Evolutionary conservation across 1,284 basidiomycete genomes (phyloP).

Genomic region (Leccinum ponderosum): DNA sequence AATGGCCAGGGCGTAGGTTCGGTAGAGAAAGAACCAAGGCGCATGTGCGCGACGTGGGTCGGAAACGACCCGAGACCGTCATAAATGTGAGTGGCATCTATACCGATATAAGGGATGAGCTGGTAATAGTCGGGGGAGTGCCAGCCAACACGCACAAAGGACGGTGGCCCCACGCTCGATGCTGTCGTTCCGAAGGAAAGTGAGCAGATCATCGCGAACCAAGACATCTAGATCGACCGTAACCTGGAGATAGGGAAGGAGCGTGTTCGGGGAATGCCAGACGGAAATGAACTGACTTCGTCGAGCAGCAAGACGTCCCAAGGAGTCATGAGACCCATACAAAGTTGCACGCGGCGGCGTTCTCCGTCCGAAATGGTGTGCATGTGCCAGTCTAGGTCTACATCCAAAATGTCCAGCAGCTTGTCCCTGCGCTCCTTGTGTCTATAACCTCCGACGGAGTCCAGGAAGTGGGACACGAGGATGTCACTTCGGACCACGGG

Average conservation of each 20-base stretch:
- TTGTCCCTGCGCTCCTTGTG: constrained; percentile 87
- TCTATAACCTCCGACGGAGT: constrained; percentile 94
- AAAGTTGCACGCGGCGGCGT: constrained; percentile 90
- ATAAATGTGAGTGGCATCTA: constrained; percentile 95
- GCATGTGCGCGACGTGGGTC: constrained; percentile 89
- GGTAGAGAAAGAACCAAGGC: constrained; percentile 72
- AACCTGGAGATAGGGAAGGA: constrained; percentile 51
- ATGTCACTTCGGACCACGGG: constrained; percentile 95
- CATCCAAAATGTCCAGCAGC: constrained; percentile 89
- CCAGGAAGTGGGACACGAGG: constrained; percentile 85
- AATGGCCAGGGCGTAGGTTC: constrained; percentile 69
- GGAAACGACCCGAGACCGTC: constrained; percentile 88
- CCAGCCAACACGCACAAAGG: constrained; percentile 62
- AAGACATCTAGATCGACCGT: constrained; percentile 99
- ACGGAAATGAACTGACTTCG: constrained; percentile 56
- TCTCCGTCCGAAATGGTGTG: constrained; percentile 96
- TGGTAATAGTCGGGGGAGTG: not conserved
- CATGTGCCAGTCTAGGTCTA: constrained; percentile 94
- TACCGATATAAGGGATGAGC: constrained; percentile 6
- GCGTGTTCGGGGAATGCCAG: constrained; percentile 5
- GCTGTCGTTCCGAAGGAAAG: constrained; percentile 86
- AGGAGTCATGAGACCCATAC: constrained; percentile 94
- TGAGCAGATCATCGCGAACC: constrained; percentile 88
- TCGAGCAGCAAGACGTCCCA: constrained; percentile 95
- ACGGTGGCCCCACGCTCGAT: constrained; percentile 84